These are phyloP conservation scores for Rhodotorula glutinis DNA, from an alignment of 1,284 basidiomycete genomes.

Conservation along the genomic window DNA sequence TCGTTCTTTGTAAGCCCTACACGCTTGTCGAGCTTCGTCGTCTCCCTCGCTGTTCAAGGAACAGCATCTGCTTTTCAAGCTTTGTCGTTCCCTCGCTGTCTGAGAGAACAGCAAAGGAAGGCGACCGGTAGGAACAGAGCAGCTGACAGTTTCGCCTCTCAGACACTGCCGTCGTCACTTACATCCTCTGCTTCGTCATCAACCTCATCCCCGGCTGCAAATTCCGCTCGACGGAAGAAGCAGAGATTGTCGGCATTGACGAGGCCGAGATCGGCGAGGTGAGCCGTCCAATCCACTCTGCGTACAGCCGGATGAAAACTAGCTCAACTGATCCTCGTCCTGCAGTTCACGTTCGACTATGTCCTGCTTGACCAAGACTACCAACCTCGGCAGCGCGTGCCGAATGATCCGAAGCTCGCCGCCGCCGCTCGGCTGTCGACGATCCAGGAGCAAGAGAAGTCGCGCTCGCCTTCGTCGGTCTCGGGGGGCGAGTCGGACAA, in stretches of 20 bases:
- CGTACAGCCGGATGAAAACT: no score
- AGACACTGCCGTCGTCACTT: conserved; percentile 56
- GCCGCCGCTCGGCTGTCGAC: background rate
- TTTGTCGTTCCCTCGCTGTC: no score
- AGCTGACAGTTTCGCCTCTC: conserved; percentile 61
- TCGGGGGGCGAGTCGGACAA: background rate
- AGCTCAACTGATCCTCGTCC: background rate
- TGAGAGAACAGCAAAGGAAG: conserved; percentile 58
- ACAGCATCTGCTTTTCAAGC: no score
- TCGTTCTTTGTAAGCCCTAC: no score
- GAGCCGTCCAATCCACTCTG: no score
- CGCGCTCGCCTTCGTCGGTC: background rate
- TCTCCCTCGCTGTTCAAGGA: no score
- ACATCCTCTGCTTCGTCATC: conserved; percentile 81
- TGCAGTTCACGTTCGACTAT: background rate
- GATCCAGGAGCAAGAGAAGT: background rate
- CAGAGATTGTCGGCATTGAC: conserved; percentile 87
- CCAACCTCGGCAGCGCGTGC: background rate
- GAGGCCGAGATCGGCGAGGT: conserved; percentile 87
- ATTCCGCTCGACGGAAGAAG: conserved; percentile 72
- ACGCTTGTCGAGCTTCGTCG: no score
- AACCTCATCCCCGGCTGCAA: conserved; percentile 82
- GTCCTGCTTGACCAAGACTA: background rate
- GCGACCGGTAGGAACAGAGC: conserved; percentile 73
- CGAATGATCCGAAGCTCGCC: background rate